Evolutionary conservation across 495 filamentous ascomycete species (phyloP).

Genomic region (Patellaria atrata): DNA sequence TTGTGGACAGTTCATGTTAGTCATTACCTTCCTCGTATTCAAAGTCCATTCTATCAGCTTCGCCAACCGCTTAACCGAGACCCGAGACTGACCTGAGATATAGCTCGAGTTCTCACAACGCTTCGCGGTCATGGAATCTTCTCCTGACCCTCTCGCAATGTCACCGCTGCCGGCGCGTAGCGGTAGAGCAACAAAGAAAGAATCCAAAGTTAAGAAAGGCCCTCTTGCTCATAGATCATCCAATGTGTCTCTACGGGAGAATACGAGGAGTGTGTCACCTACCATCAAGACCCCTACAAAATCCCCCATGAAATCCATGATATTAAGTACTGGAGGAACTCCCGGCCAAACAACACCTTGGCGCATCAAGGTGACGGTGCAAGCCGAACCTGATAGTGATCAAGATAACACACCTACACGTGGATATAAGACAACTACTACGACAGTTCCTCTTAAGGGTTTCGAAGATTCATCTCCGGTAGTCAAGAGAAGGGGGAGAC

Average conservation of each 20-base stretch:
- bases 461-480: constrained; percentile 15
- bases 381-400: constrained; percentile 25
- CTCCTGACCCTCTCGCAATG: constrained; percentile 17
- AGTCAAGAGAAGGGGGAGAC: constrained; percentile 19
- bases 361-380: constrained; percentile 29
- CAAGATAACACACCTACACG: constrained; percentile 17
- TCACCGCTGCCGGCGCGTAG: no score
- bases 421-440: constrained; percentile 16
- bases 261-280: no score
- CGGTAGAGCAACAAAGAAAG: no score
- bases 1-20: no score
- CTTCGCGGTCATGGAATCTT: no score
- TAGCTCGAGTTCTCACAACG: neutral
- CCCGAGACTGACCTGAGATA: neutral
- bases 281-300: neutral
- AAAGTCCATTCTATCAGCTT: neutral
- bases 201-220: no score
- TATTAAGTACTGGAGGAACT: constrained; percentile 19
- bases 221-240: no score
- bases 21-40: no score
- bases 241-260: no score
- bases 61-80: neutral
- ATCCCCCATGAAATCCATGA: constrained; percentile 27
- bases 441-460: constrained; percentile 22
- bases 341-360: constrained; percentile 22